phyloP scores from a whole-genome alignment of 352 stramenopile species.

The Phytopythium vexans region DNA sequence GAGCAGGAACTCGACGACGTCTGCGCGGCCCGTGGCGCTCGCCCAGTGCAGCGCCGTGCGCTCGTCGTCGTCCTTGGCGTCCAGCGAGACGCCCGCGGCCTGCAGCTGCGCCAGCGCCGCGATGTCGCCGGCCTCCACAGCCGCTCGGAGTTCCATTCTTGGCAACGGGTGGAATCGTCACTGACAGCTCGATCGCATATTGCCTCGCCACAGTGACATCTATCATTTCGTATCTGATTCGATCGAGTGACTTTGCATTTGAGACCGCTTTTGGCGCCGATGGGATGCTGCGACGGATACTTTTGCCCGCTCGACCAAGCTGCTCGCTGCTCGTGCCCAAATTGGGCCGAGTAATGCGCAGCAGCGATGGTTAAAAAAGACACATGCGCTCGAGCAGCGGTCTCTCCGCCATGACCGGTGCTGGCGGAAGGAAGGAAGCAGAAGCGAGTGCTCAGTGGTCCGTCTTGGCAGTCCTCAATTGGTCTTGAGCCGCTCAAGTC shows the following conservation, averaged over 20 bases:
- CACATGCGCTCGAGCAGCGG: no score
- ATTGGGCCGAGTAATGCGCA: no score
- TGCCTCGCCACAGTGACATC: neutral
- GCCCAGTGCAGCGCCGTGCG: constrained; percentile 74
- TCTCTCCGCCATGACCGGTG: no score
- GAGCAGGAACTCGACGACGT: constrained; percentile 63
- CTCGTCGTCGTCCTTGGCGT: constrained; percentile 68
- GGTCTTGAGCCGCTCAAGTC: no score
- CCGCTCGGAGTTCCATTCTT: constrained; percentile 25
- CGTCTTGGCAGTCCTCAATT: no score
- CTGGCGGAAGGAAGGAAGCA: no score
- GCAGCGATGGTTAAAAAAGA: no score
- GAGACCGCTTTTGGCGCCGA: neutral
- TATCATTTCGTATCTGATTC: neutral
- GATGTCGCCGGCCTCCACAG: constrained; percentile 26
- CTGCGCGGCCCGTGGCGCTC: constrained; percentile 33
- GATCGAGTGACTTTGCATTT: constrained; percentile 1
- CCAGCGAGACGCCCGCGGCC: constrained; percentile 23
- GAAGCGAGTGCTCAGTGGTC: no score
- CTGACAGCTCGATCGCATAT: neutral
- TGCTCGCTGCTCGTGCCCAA: no score
- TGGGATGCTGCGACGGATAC: neutral
- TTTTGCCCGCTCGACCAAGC: no score
- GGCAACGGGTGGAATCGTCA: neutral
- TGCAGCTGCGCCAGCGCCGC: constrained; percentile 27